Percentiles rank a stretch among this genome's conserved stretches.
These are phyloP conservation scores for Erodium moschatum DNA, from an alignment of 441 rosid genomes.

Conservation along the genomic window DNA sequence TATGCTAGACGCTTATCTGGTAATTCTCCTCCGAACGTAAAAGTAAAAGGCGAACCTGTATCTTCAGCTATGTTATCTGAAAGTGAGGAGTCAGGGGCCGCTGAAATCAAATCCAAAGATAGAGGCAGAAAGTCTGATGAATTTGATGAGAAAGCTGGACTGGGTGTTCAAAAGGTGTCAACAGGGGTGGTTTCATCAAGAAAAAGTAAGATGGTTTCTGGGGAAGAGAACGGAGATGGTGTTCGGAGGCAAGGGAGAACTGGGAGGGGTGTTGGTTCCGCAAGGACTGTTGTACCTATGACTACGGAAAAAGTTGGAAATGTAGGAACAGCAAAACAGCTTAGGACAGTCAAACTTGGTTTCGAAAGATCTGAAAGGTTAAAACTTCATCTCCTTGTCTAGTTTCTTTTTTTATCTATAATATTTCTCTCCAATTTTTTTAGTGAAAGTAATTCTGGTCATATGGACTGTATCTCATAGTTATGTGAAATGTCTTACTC, in stretches of 20 bases:
- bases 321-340: constrained; percentile 79
- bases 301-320: constrained; percentile 57
- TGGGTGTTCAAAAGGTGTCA: constrained; percentile 60
- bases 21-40: constrained; percentile 69
- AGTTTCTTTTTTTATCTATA: constrained; percentile 14
- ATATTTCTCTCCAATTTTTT: constrained; percentile 12
- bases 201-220: constrained; percentile 57
- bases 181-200: constrained; percentile 51
- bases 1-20: constrained; percentile 52
- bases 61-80: constrained; percentile 78
- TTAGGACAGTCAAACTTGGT: constrained; percentile 69
- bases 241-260: constrained; percentile 77
- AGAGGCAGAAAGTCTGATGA: constrained; percentile 70
- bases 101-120: constrained; percentile 71
- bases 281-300: constrained; percentile 58
- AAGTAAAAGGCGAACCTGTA: constrained; percentile 57
- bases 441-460: background rate
- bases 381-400: constrained; percentile 11
- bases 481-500: constrained; percentile 32
- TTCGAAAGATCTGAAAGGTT: constrained; percentile 84
- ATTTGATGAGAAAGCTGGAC: constrained; percentile 53
- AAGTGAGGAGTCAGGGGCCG: constrained; percentile 81
- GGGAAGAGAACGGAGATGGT: constrained; percentile 77
- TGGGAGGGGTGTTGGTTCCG: constrained; percentile 53
- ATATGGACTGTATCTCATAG: constrained; percentile 24